Evolutionary conservation across 1,284 basidiomycete species (phyloP), one percentile per base, ranked within the genome.

Genomic region (Heliocybe sulcata): DNA sequence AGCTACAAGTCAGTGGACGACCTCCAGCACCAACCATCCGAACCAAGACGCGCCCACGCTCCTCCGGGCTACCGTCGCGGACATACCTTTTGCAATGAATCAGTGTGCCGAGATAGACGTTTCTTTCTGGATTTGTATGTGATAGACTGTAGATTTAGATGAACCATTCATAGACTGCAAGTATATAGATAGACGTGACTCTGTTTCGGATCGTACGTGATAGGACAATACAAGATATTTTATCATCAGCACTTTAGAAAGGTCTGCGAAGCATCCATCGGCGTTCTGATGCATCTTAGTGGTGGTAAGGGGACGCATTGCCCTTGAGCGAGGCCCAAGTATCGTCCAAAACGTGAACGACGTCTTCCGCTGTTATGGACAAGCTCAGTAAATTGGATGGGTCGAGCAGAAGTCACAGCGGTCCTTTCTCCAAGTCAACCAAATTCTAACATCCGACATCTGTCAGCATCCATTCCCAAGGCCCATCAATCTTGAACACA

Each of bases 381-480:
- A 52, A 6, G 6, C 3, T 22, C 50, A n/a, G 16, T 16, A 3
- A 31, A 22, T 16, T 8, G 26, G 3, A 16, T 27, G 25, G 45
- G 3, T 26, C 4, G 12, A 31, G 29, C 38, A 9, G 38, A 42
- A 4, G 3, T 20, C 77, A 76, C 55, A 81, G 63, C 2, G 80
- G 79, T 0, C 79, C 80, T 60, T 83, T 82, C 65, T 82, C 80
- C 20, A 82, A 64, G 59, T 82, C 80, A 22, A 71, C 26, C 47
- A 82, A 60, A 58, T 82, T 83, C 75, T 79, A 35, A 27, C n/a
- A n/a, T n/a, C 20, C n/a, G 27, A 12, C 19, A 45, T 23, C 8
- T 6, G 16, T 42, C n/a, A 16, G 12, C n/a, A 20, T 22, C 2
- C 16, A 23, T 20, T 9, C 16, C 25, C 11, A 33, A 55, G 4